A percentile compares a stretch with the other conserved stretches of the same genome.
Evolutionary conservation across 441 rosid genomes (phyloP).

Genomic region (Kokia cookei): DNA sequence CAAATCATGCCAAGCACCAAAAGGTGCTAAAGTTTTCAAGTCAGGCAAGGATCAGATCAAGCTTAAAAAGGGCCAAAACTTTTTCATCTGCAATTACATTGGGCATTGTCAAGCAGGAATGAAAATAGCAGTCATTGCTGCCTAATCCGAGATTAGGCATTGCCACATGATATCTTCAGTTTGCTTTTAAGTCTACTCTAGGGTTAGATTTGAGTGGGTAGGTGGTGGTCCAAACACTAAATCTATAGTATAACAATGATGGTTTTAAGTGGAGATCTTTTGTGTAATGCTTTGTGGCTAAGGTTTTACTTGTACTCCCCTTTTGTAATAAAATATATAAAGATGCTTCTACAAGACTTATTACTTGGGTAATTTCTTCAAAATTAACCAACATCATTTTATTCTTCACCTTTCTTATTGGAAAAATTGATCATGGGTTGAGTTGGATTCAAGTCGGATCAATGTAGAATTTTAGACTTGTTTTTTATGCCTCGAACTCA

Average conservation of each 20-base stretch:
- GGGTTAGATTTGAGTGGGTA: neutral
- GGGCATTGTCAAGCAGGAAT: slow-evolving; percentile 47
- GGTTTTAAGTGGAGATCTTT: neutral
- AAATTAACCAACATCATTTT: too few relatives aligned
- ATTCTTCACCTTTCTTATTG: too few relatives aligned
- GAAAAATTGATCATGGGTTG: too few relatives aligned
- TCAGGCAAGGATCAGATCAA: slow-evolving; percentile 53
- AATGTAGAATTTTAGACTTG: too few relatives aligned
- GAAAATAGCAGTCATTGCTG: slow-evolving; percentile 56
- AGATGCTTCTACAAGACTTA: too few relatives aligned
- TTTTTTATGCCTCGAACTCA: too few relatives aligned
- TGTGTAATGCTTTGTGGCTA: neutral
- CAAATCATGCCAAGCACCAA: slow-evolving; percentile 28
- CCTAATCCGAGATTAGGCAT: slow-evolving; percentile 13
- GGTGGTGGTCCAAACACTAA: neutral
- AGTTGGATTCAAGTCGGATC: too few relatives aligned
- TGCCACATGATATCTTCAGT: neutral
- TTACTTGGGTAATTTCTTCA: too few relatives aligned
- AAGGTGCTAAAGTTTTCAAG: slow-evolving; percentile 21
- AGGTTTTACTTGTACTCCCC: neutral
- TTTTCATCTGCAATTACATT: slow-evolving; percentile 40
- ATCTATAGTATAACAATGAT: neutral
- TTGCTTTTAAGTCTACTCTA: neutral
- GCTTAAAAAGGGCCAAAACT: slow-evolving; percentile 43
- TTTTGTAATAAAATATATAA: neutral